Conservation (phyloP, 2,329 filamentous ascomycete genomes). For the Aspergillus sp. region DNA sequence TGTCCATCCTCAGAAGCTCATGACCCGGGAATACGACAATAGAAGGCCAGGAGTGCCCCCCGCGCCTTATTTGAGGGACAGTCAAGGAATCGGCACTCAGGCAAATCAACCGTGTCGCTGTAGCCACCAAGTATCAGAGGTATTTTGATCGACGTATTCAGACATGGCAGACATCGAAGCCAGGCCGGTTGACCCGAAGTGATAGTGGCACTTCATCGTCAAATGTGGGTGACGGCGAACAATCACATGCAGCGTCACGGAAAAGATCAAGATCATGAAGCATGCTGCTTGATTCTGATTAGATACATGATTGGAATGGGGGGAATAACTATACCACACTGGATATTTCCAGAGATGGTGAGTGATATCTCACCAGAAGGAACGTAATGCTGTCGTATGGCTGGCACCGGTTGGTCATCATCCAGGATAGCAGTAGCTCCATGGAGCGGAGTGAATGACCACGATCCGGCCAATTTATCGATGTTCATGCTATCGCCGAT, state of each 20-base stretch:
- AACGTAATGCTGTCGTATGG: constrained; percentile 1
- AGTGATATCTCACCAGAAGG: neutral
- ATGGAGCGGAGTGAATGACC: neutral
- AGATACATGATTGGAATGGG: no score
- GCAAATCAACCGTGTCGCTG: neutral
- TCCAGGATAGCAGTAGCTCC: neutral
- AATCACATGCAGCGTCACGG: no score
- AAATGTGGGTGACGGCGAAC: no score
- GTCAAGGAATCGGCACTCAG: neutral
- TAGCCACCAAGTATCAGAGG: neutral
- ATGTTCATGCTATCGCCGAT: neutral
- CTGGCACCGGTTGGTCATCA: neutral
- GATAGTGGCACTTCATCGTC: no score
- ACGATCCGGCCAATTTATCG: neutral
- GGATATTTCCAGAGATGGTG: neutral
- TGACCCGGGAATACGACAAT: neutral
- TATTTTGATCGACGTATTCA: neutral
- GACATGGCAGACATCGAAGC: neutral
- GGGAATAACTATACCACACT: neutral
- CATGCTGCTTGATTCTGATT: no score
- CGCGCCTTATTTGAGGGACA: neutral
- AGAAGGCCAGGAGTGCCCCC: neutral
- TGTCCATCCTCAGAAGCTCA: neutral
- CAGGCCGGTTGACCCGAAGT: neutral
- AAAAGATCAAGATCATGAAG: no score